Base-by-base conservation (phyloP, 1,284 basidiomycete genomes). In the Phylloboletellus chloephorus region DNA sequence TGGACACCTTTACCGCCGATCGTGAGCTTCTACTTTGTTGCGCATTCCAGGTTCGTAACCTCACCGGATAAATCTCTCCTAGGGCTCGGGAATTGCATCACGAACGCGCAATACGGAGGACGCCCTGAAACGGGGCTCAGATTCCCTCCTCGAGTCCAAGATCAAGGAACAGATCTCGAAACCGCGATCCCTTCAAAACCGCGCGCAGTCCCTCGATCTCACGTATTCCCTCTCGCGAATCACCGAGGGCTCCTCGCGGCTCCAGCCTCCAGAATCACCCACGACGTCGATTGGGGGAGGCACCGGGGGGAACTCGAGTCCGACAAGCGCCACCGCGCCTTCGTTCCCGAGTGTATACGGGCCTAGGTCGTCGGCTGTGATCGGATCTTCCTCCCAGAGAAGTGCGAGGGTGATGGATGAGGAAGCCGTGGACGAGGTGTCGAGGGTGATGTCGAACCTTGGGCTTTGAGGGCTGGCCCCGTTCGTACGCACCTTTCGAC, bases 121-220 rank as follows among this genome's bases (percentile, higher is more conserved):
- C 51, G 74, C 79, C 1, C 64, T 83, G 48, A 92, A 92, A 61
- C 80, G 89, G 36, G 88, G 87, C 15, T 91, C 89, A 0, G 90
- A 94, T 64, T 87, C 88, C 8, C 69, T 89, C 24, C 70, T 92
- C n/a, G 88, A 91, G 54, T 79, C 88, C 29, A 90, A 91, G 61
- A 61, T 93, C 26, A 87, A 85, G 62, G 85, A 88, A 50, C 81
- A 82, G 43, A 73, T 78, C 43, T 71, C 76, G 33, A 84, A 86
- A 60, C 82, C 84, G 8, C 77, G 82, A 39, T 85, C 84, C 3
- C 64, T 87, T 47, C 78, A 79, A 52, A 88, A 87, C 52, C 80
- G 84, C 31, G 85, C 85, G 0, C 85, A 88, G 58, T 88, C 85
- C 7, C 76, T 88, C 33, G 85, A 88, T 56, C 67, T 88, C 48